These are phyloP conservation scores for Fusarium gaditjirri DNA, from an alignment of 2,329 filamentous ascomycete species.

Conservation along the genomic window DNA sequence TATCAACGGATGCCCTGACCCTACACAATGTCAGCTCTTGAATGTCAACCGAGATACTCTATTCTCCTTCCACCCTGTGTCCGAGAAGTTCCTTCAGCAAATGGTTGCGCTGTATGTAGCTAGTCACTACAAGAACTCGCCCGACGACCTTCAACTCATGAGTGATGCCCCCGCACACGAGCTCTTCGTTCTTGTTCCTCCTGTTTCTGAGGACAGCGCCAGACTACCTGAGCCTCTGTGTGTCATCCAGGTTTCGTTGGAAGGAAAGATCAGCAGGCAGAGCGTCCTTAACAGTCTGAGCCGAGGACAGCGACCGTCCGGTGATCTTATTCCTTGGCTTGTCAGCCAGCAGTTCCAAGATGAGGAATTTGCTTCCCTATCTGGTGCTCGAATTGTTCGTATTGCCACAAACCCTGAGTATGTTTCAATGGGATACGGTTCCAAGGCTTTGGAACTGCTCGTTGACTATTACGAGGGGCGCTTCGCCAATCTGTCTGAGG, in stretches of 20 bases:
- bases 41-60: slow-evolving; percentile 96
- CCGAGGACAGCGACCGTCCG: slow-evolving; percentile 86
- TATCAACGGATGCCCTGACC: slow-evolving; percentile 86
- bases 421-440: slow-evolving; percentile 90
- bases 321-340: slow-evolving; percentile 96
- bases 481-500: slow-evolving; percentile 85
- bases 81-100: slow-evolving; percentile 95
- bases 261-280: slow-evolving; percentile 93
- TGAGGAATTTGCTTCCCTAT: slow-evolving; percentile 92
- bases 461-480: slow-evolving; percentile 95
- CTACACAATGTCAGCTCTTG: slow-evolving; percentile 88
- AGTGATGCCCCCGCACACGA: slow-evolving; percentile 97
- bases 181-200: slow-evolving; percentile 91
- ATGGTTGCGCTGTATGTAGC: slow-evolving; percentile 99
- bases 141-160: slow-evolving; percentile 98
- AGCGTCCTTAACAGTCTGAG: slow-evolving; percentile 92
- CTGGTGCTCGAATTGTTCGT: slow-evolving; percentile 89
- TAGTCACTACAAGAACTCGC: slow-evolving; percentile 97
- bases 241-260: slow-evolving; percentile 92
- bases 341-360: slow-evolving; percentile 99
- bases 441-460: slow-evolving; percentile 86
- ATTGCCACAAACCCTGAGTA: slow-evolving; percentile 98
- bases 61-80: slow-evolving; percentile 97
- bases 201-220: slow-evolving; percentile 79
- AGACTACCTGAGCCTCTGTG: slow-evolving; percentile 92